Conservation (phyloP, 352 stramenopile species). For the Elongisporangium undulatum region DNA sequence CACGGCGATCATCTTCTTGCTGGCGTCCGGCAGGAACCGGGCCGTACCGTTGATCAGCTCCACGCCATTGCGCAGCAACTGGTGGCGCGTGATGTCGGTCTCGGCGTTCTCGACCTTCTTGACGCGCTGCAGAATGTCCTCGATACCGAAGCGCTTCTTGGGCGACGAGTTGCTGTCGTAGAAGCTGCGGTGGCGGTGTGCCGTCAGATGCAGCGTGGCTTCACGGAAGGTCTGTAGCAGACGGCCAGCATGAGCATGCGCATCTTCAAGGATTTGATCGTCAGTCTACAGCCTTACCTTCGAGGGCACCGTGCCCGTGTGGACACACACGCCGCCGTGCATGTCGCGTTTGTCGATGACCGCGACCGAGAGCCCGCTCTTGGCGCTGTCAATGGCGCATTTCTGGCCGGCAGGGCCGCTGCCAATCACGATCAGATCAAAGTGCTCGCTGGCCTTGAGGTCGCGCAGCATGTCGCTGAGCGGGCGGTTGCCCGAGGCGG, state of each 20-base stretch:
- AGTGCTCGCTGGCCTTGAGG: slow-evolving; percentile 83
- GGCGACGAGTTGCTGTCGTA: slow-evolving; percentile 73
- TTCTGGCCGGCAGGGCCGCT: slow-evolving; percentile 86
- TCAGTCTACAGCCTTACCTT: slow-evolving; percentile 31
- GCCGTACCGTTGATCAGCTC: slow-evolving; percentile 79
- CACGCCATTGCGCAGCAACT: slow-evolving; percentile 76
- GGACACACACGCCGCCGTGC: slow-evolving; percentile 85
- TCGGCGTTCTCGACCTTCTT: slow-evolving; percentile 80
- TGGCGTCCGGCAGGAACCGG: slow-evolving; percentile 59
- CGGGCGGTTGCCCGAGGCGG: slow-evolving; percentile 10
- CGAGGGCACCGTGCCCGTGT: slow-evolving; percentile 86
- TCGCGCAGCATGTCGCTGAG: slow-evolving; percentile 71
- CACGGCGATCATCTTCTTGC: slow-evolving; percentile 77
- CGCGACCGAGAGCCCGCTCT: slow-evolving; percentile 76
- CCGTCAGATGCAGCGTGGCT: slow-evolving; percentile 85
- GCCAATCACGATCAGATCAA: slow-evolving; percentile 88
- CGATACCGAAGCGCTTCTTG: slow-evolving; percentile 66
- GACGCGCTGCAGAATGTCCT: slow-evolving; percentile 83
- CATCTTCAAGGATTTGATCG: background rate
- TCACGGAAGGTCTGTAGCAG: slow-evolving; percentile 91
- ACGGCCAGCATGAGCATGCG: slow-evolving; percentile 1
- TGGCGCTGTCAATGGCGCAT: slow-evolving; percentile 88
- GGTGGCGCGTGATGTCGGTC: slow-evolving; percentile 83
- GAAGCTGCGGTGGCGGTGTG: slow-evolving; percentile 85
- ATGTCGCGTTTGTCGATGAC: slow-evolving; percentile 90